phyloP scores from a whole-genome alignment of 257 asterid genomes.

The Przewalskia tangutica region DNA sequence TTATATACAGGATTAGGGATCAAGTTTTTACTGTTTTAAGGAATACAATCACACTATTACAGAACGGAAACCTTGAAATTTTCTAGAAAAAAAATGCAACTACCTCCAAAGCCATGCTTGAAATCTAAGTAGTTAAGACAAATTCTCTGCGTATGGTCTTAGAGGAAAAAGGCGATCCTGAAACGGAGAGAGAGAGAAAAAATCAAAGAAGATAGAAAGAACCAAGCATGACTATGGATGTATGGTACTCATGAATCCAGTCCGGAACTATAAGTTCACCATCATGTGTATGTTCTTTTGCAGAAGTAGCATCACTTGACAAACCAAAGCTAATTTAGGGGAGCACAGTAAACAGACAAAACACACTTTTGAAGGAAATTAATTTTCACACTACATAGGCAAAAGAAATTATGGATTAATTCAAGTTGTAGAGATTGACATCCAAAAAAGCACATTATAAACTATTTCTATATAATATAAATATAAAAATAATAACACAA shows the following conservation, averaged over 20 bases:
- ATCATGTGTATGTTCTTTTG: neutral
- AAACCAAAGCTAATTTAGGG: neutral
- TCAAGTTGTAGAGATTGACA: neutral
- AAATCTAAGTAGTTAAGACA: too few species aligned
- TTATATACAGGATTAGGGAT: too few species aligned
- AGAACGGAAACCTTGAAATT: too few species aligned
- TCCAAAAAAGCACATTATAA: neutral
- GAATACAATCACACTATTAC: too few species aligned
- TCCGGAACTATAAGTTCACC: neutral
- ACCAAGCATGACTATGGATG: neutral
- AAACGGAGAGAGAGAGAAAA: too few species aligned
- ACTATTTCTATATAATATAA: neutral
- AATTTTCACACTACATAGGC: constrained; percentile 51
- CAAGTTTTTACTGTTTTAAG: too few species aligned
- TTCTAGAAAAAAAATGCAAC: too few species aligned
- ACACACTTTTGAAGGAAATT: neutral
- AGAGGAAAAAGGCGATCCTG: too few species aligned
- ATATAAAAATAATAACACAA: neutral
- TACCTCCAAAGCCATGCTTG: too few species aligned
- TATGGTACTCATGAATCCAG: neutral
- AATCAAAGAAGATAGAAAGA: too few species aligned
- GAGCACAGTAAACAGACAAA: neutral
- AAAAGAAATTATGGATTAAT: neutral
- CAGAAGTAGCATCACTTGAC: neutral
- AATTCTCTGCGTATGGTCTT: too few species aligned